A percentile compares a stretch with the other conserved stretches of the same genome.
Conservation (phyloP, 1,284 basidiomycete species). For the Lignosus rhinocerotis region DNA sequence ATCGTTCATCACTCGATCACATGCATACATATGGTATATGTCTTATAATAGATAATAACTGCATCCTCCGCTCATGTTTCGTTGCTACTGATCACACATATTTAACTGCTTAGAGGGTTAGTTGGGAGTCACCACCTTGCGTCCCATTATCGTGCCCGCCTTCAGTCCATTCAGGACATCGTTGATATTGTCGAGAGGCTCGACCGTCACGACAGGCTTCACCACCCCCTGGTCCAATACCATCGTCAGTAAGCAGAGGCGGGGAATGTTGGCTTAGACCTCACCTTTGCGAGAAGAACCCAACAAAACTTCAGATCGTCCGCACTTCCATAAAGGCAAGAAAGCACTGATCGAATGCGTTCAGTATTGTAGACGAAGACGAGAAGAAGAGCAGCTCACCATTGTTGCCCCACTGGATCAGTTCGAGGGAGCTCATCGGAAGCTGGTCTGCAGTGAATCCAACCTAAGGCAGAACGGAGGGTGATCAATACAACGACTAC, state of each 20-base stretch:
- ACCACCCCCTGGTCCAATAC: slow-evolving; percentile 4
- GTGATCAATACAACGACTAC: not conserved
- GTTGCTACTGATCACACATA: not conserved
- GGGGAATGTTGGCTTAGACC: not conserved
- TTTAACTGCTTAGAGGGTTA: not conserved
- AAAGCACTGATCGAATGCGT: slow-evolving; percentile 1
- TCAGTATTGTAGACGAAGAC: not conserved
- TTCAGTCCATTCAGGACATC: slow-evolving; percentile 10
- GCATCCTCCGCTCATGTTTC: not conserved
- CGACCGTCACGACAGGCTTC: slow-evolving; percentile 10
- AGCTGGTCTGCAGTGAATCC: slow-evolving; percentile 8
- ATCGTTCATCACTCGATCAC: not conserved
- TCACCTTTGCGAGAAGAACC: slow-evolving; percentile 8
- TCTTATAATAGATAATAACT: not conserved
- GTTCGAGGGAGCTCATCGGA: slow-evolving; percentile 4
- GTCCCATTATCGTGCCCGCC: slow-evolving; percentile 9
- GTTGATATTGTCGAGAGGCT: slow-evolving; percentile 13
- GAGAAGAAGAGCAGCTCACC: not conserved
- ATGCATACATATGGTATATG: not conserved
- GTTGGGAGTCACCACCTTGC: slow-evolving; percentile 1
- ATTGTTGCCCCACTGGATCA: slow-evolving; percentile 9
- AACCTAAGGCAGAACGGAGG: not conserved
- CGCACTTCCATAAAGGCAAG: slow-evolving; percentile 12
- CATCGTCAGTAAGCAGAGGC: not conserved
- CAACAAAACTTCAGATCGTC: slow-evolving; percentile 11